Evolutionary conservation across 2,329 filamentous ascomycete species (phyloP), one percentile per base, ranked within the genome.

Genomic region (Penicillium expansum): DNA sequence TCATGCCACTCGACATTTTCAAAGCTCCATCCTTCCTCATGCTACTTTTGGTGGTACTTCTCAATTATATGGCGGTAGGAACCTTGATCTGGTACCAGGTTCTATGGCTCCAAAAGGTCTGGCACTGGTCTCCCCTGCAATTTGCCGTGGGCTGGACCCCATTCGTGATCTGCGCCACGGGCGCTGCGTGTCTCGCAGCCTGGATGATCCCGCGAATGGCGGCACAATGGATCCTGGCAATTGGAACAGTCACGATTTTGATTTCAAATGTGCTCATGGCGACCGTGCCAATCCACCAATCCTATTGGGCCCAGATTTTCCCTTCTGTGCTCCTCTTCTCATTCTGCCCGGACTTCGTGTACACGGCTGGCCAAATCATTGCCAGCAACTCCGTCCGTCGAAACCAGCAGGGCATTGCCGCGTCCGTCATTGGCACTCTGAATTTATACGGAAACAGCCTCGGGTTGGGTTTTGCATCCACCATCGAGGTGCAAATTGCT

Each of bases 321-420:
- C 77, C 69, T 0, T 72, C 71, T 2, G 68, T 70, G 16, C 55
- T 76, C 5, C 59, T 76, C 9, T 67, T 70, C 24, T 58, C 67
- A 0, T 74, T 74, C 62, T 79, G 77, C 30, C 79, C 79, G 0
- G 81, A 83, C 57, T 76, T 83, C 2, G 74, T 81, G 5, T 82
- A 77, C 52, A 77, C n/a, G n/a, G n/a, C n/a, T 0, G 79, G 79
- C 0, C 79, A 83, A 57, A 79, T 84, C 5, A 81, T 83, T 52
- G 79, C 80, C 0, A 83, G 81, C 52, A 82, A 83, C 55, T 76
- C 74, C 0, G 80, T 83, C 30, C n/a, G n/a, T n/a, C n/a, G n/a
- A n/a, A n/a, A 75, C 5, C 74, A 84, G 22, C 80, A 84, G 49
- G 82, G 82, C 0, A 72, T 83, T 3, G 81, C 81, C 0, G 79